Base-by-base conservation (phyloP, 2,329 filamentous ascomycete species). In the Neurospora sp. region DNA sequence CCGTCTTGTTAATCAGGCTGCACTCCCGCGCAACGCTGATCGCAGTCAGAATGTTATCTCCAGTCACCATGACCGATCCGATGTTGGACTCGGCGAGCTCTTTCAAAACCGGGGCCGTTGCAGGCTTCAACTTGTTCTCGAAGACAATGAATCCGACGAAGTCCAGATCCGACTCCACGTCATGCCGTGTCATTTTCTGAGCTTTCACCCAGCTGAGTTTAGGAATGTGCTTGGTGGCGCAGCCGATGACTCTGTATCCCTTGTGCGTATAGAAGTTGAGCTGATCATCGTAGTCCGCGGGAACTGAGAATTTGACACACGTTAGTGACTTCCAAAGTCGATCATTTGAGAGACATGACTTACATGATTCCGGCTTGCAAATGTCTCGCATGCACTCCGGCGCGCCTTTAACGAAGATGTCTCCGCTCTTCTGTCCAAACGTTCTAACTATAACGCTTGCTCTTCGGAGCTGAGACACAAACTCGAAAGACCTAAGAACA, bases 101-200 rank as follows among this genome's bases (percentile, higher is more conserved):
- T 70, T 91, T 86, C 36, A 99, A 88, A 40, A 97, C 91, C 1
- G 86, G 86, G 1, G 92, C 86, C 0, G 95, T 97, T 23, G 88
- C 93, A 1, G 92, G 90, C 79, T 99, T 99, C 72, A 99, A 83
- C 81, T 99, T 99, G 82, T 99, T 99, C 81, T 99, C 96, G 76
- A 99, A 99, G 69, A 99, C 91, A 77, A 99, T 98, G 81, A 99
- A 99, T 5, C 96, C 96, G 42, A 94, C 86, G 77, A 99, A 98
- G 66, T 95, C 89, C 11, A 99, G 86, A 39, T 89, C 85, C 3
- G 88, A 91, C 79, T 99, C 96, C 9, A 92, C 94, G 68, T 97
- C 92, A 46, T 89, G 83, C 38, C 96, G 90, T 75, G 89, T 91
- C 90, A 98, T 94, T 82, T 97, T 97, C 77, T 98, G 93, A 7